phyloP scores from a whole-genome alignment of 139 green algal species.

The Pleodorina starrii region DNA sequence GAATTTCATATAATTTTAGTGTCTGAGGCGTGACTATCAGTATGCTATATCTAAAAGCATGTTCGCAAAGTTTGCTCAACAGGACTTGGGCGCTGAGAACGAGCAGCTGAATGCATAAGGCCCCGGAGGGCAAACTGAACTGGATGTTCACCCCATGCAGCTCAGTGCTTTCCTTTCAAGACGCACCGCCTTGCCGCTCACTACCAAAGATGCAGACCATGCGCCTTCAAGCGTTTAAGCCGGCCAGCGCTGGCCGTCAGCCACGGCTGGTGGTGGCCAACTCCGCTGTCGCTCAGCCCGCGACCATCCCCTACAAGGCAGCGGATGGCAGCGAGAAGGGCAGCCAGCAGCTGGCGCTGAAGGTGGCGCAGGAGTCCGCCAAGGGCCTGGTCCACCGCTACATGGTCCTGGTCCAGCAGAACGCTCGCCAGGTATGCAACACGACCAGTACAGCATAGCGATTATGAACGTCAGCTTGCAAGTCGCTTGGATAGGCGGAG shows the following conservation, averaged over 20 bases:
- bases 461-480: no score
- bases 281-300: slow-evolving; percentile 66
- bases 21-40: no score
- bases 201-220: slow-evolving; percentile 39
- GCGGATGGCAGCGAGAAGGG: slow-evolving; percentile 77
- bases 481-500: no score
- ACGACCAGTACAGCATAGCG: no score
- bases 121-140: no score
- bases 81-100: no score
- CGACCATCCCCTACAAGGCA: slow-evolving; percentile 72
- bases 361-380: slow-evolving; percentile 81
- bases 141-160: no score
- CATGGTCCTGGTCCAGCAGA: slow-evolving; percentile 87
- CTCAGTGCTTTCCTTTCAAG: background rate
- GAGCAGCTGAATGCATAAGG: no score
- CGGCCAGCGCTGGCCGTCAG: background rate
- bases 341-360: slow-evolving; percentile 76
- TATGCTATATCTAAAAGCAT: no score
- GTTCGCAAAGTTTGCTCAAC: no score
- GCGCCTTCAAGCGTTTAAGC: slow-evolving; percentile 27
- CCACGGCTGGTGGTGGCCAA: slow-evolving; percentile 58
- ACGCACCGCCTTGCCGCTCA: background rate
- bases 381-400: slow-evolving; percentile 96
- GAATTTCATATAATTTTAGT: background rate
- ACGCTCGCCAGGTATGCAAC: slow-evolving; percentile 79